Evolutionary conservation across 2,329 filamentous ascomycete species (phyloP).

Genomic region (Scedosporium boydii): DNA sequence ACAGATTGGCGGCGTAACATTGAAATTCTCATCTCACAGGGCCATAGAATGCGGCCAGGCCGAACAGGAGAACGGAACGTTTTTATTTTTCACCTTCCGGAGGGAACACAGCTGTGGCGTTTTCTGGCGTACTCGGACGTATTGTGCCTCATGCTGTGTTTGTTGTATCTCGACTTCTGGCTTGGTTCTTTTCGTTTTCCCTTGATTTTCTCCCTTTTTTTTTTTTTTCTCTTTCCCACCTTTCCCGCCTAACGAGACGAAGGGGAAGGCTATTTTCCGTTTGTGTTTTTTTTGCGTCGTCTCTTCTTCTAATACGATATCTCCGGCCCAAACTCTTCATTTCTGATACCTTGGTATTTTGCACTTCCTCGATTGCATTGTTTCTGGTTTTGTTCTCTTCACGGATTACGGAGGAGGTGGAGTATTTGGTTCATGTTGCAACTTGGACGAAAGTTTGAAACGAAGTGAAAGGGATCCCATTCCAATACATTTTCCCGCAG

Average conservation of each 20-base stretch:
- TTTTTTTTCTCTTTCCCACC: background rate
- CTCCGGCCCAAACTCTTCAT: slow-evolving; percentile 2
- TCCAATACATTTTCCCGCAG: background rate
- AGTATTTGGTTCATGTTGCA: background rate
- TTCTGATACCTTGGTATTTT: slow-evolving; percentile 3
- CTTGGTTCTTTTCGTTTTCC: slow-evolving; percentile 5
- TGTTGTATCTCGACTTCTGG: slow-evolving; percentile 5
- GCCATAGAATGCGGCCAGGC: background rate
- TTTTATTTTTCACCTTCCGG: background rate
- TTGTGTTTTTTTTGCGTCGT: background rate
- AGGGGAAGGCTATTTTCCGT: too few relatives aligned
- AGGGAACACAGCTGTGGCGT: background rate
- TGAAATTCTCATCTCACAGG: background rate
- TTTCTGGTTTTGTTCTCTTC: background rate
- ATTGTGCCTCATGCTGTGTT: slow-evolving; percentile 6
- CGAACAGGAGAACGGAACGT: background rate
- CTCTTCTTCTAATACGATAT: slow-evolving; percentile 3
- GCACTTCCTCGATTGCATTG: background rate
- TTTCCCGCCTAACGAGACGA: too few relatives aligned
- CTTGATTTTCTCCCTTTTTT: background rate
- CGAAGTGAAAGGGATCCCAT: background rate
- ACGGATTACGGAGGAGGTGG: background rate
- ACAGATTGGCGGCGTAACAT: slow-evolving; percentile 1
- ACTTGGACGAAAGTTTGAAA: background rate
- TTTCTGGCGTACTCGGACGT: background rate